Base-by-base conservation (phyloP, 306 rosid species). In the Rubus parviflorus region DNA sequence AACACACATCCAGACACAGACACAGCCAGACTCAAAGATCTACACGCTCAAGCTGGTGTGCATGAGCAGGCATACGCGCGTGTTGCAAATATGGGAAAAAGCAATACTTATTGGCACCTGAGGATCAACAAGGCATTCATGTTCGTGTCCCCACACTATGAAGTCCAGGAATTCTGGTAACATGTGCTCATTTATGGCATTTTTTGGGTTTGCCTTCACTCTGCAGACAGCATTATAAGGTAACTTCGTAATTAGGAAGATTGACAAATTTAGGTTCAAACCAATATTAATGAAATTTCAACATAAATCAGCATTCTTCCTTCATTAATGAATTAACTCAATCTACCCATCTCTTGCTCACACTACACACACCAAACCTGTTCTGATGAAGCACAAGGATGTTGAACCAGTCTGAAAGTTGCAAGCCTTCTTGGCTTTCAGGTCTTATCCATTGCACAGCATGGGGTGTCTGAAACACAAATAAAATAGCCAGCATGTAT, bases 361-460 rank as follows among this genome's bases (percentile, higher is more conserved):
- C 51, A 73, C 70, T 8, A 43, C 76, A 75, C 75, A 71, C 78
- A 85, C 49, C 37, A 72, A 78, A 95, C 98, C 98, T 95, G 91
- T 95, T 95, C 85, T 95, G 98, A 85, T 95, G 98, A 83, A 95
- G 98, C 82, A 92, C 96, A 79, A 95, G 90, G 83, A 92, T 92
- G 87, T 95, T 95, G 87, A 95, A 95, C 97, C 98, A 95, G 77
- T 95, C 97, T 72, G 98, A 86, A 64, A 86, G 90, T 82, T 88
- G 88, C 78, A 93, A 88, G 43, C 87, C 96, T 81, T 95, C 98
- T 80, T 89, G 97, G 75, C 90, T 79, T 87, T 95, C 98, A 79
- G 98, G 97, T 70, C 98, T 89, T 92, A 92, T 92, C 97, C 97
- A 95, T 78, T 92, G 98, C 8, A 88, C 96, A 77, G 98, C 98